These are phyloP conservation scores for Podila epigama DNA, from an alignment of 192 early-diverging fungal species.

Conservation along the genomic window DNA sequence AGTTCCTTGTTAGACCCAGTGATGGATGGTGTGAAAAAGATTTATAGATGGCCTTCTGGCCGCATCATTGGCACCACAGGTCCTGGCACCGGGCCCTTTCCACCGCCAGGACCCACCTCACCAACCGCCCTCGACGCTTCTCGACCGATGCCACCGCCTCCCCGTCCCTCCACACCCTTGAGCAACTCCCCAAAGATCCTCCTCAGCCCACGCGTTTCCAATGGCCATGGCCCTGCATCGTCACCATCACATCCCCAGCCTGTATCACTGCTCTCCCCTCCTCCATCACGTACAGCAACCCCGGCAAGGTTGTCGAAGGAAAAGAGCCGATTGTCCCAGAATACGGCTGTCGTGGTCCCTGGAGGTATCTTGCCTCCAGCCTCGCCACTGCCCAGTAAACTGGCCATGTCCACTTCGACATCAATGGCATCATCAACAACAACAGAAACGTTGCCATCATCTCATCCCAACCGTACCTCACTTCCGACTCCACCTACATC, in stretches of 20 bases:
- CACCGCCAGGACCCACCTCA: not conserved
- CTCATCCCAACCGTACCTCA: not conserved
- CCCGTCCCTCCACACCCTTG: conserved; percentile 11
- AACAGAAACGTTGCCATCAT: no score
- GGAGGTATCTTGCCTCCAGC: conserved; percentile 3
- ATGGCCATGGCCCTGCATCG: not conserved
- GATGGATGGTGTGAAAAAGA: conserved; percentile 4
- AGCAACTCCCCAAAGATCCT: conserved; percentile 24
- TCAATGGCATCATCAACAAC: no score
- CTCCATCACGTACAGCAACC: conserved; percentile 7
- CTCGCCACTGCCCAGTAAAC: conserved; percentile 3
- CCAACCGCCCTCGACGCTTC: not conserved
- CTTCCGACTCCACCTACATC: conserved; percentile 3
- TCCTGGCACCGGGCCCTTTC: no score
- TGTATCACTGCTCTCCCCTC: not conserved
- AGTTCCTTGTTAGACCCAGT: conserved; percentile 23
- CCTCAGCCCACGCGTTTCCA: conserved; percentile 2
- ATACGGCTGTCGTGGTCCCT: conserved; percentile 8
- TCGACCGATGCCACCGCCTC: conserved; percentile 2
- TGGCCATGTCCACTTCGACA: not conserved
- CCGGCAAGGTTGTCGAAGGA: conserved; percentile 15
- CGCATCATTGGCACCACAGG: not conserved
- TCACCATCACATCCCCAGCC: not conserved
- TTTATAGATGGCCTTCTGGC: conserved; percentile 8
- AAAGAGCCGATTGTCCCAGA: conserved; percentile 14